phyloP scores from a whole-genome alignment of 2,329 filamentous ascomycete genomes.

The Zymoseptoria ardabiliae region DNA sequence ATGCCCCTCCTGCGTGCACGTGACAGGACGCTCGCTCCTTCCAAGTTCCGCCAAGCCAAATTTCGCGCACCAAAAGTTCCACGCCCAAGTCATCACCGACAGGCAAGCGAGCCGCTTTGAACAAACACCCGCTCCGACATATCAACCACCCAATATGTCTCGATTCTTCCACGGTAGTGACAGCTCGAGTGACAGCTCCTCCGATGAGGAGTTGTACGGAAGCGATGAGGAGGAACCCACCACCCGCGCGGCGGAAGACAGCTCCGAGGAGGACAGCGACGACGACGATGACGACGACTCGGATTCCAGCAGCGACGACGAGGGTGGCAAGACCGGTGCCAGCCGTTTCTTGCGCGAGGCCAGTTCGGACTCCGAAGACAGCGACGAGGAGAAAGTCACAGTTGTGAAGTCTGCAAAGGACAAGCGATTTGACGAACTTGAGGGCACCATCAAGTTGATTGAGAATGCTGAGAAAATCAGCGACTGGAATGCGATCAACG shows the following conservation, averaged over 20 bases:
- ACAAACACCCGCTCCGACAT: neutral
- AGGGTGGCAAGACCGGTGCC: conserved; percentile 60
- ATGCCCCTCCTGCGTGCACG: too few species aligned
- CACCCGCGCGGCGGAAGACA: conserved; percentile 29
- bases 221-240: conserved; percentile 64
- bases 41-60: too few species aligned
- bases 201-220: conserved; percentile 93
- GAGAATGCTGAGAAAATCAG: conserved; percentile 97
- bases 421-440: conserved; percentile 90
- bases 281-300: conserved; percentile 35
- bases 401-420: conserved; percentile 97
- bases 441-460: conserved; percentile 80
- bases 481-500: conserved; percentile 81
- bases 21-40: too few species aligned
- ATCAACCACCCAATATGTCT: conserved; percentile 43
- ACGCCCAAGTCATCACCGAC: neutral
- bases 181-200: conserved; percentile 91
- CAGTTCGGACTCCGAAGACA: conserved; percentile 59
- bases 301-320: conserved; percentile 44
- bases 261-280: conserved; percentile 45
- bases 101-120: conserved; percentile 8
- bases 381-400: conserved; percentile 74
- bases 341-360: conserved; percentile 71
- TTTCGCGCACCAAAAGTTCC: neutral
- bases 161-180: conserved; percentile 95